phyloP scores from a whole-genome alignment of 2,329 filamentous ascomycete genomes.

The Hirsutella minnesotensis region DNA sequence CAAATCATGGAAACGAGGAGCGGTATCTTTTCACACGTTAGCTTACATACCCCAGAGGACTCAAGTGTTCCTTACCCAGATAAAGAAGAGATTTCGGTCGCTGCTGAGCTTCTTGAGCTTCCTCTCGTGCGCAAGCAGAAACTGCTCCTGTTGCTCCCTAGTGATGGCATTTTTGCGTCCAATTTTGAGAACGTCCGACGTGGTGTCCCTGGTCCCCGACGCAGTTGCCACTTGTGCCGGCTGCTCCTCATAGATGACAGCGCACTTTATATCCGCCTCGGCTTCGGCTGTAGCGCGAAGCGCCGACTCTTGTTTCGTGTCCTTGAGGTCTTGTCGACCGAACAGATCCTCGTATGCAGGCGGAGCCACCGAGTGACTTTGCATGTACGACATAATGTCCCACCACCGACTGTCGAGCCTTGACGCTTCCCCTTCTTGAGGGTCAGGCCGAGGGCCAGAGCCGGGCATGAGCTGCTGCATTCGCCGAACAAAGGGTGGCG shows the following conservation, averaged over 20 bases:
- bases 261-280: constrained; percentile 46
- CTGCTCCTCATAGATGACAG: constrained; percentile 36
- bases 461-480: constrained; percentile 65
- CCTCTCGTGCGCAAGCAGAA: constrained; percentile 47
- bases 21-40: constrained; percentile 29
- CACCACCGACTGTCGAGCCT: constrained; percentile 52
- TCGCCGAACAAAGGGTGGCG: constrained; percentile 53
- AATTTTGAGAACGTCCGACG: constrained; percentile 39
- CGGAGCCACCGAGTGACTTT: constrained; percentile 40
- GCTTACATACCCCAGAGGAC: background rate
- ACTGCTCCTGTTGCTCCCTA: constrained; percentile 51
- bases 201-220: constrained; percentile 23
- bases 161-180: constrained; percentile 53
- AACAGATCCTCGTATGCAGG: constrained; percentile 74
- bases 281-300: constrained; percentile 45
- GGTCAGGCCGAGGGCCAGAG: constrained; percentile 35
- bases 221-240: constrained; percentile 10
- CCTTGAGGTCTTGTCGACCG: constrained; percentile 37
- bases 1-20: constrained; percentile 35
- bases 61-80: constrained; percentile 43
- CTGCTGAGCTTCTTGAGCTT: constrained; percentile 52
- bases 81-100: constrained; percentile 55
- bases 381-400: constrained; percentile 48
- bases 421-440: constrained; percentile 24
- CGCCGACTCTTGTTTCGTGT: constrained; percentile 47